These are phyloP conservation scores for Prunus padus DNA, from an alignment of 306 rosid genomes.

Conservation along the genomic window DNA sequence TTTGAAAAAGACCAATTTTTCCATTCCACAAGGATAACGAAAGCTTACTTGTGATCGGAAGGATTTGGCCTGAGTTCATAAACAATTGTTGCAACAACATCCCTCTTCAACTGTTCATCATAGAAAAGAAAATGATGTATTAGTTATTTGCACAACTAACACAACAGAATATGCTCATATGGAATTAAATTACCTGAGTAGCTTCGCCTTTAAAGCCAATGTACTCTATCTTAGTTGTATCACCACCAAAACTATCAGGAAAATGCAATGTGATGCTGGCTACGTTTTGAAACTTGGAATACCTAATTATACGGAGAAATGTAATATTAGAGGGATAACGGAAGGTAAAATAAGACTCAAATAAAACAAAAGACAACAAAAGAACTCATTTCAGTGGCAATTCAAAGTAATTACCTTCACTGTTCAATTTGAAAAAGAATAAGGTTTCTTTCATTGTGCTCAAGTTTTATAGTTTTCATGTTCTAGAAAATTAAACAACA, in stretches of 20 bases:
- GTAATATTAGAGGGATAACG: conserved; percentile 12
- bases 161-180: conserved; percentile 16
- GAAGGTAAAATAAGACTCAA: conserved; percentile 18
- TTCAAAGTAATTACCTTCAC: neutral
- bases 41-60: conserved; percentile 92
- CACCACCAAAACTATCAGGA: conserved; percentile 86
- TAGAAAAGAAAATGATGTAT: conserved; percentile 17
- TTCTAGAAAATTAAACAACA: neutral
- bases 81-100: conserved; percentile 82
- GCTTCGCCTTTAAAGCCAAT: conserved; percentile 99
- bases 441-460: neutral
- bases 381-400: conserved; percentile 1
- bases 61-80: conserved; percentile 95
- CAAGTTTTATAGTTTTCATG: neutral
- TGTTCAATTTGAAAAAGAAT: neutral
- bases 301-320: conserved; percentile 42
- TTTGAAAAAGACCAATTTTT: neutral
- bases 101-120: conserved; percentile 75
- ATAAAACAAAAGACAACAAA: neutral
- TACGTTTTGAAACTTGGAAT: conserved; percentile 92
- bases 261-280: conserved; percentile 91
- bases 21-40: neutral
- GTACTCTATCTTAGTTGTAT: conserved; percentile 74
- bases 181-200: conserved; percentile 66
- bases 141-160: neutral